A percentile compares a stretch with the other conserved stretches of the same genome.
Evolutionary conservation across 2,329 filamentous ascomycete genomes (phyloP).

Genomic region (Ceratocystis albifundus): DNA sequence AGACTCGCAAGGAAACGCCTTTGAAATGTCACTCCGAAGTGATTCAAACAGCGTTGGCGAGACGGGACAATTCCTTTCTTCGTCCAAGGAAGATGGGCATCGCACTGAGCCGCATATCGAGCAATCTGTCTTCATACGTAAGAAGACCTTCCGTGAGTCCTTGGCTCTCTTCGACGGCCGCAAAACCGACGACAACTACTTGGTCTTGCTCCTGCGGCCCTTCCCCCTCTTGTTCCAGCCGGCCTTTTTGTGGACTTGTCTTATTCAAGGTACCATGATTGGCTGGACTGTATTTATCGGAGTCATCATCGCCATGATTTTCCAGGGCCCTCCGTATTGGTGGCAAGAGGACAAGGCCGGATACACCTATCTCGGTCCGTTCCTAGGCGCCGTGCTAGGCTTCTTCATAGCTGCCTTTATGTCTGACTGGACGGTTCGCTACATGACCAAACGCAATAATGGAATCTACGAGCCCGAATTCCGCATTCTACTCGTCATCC

Average conservation of each 20-base stretch:
- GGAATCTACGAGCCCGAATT: constrained; percentile 90
- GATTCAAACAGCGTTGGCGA: not conserved
- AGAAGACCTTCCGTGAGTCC: constrained; percentile 49
- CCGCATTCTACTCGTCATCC: constrained; percentile 68
- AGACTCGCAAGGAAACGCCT: constrained; percentile 2
- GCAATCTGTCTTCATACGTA: constrained; percentile 29
- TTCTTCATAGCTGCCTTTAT: constrained; percentile 64
- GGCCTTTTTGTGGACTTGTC: constrained; percentile 64
- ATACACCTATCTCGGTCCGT: constrained; percentile 78
- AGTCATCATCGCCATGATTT: constrained; percentile 69
- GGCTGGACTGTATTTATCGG: constrained; percentile 94
- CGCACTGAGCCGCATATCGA: not conserved
- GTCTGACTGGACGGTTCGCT: constrained; percentile 59
- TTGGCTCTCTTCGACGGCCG: constrained; percentile 67
- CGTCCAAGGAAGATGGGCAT: constrained; percentile 1
- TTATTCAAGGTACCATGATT: constrained; percentile 82
- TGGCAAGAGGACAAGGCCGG: constrained; percentile 72
- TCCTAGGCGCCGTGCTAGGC: constrained; percentile 69
- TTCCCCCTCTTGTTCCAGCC: constrained; percentile 77
- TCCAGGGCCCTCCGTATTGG: constrained; percentile 68
- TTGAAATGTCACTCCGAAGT: constrained; percentile 10
- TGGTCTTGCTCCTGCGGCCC: constrained; percentile 54
- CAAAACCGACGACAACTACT: constrained; percentile 66
- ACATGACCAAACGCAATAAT: constrained; percentile 60
- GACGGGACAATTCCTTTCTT: not conserved